Evolutionary conservation across 441 rosid species (phyloP).

Genomic region (Croton laevigatus): DNA sequence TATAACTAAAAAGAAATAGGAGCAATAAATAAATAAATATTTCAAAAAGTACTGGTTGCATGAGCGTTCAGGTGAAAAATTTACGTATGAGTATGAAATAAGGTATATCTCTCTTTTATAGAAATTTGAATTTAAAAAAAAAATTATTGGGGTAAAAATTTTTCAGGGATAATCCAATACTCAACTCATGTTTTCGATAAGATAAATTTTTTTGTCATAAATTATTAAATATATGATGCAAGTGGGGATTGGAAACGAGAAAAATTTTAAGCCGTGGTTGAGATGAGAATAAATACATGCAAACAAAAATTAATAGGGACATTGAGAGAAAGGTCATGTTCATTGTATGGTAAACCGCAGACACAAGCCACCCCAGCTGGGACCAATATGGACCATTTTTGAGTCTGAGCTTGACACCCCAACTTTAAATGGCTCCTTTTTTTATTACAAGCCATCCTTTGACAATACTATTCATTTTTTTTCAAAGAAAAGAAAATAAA

Average conservation of each 20-base stretch:
- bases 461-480: background rate
- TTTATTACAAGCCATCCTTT: constrained; percentile 17
- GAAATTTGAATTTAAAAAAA: background rate
- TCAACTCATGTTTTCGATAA: constrained; percentile 17
- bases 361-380: constrained; percentile 40
- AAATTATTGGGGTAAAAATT: constrained; percentile 14
- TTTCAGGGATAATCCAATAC: background rate
- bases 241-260: constrained; percentile 16
- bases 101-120: too few relatives aligned
- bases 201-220: background rate
- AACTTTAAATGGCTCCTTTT: too few relatives aligned
- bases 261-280: constrained; percentile 28
- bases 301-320: constrained; percentile 33
- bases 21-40: too few relatives aligned
- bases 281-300: constrained; percentile 36
- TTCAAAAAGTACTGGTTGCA: too few relatives aligned
- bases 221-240: constrained; percentile 20
- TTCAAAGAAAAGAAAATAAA: too few relatives aligned
- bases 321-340: constrained; percentile 39
- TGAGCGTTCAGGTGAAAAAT: too few relatives aligned
- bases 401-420: constrained; percentile 2
- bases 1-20: too few relatives aligned
- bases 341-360: constrained; percentile 66
- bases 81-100: too few relatives aligned
- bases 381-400: constrained; percentile 41